phyloP scores from a whole-genome alignment of 306 rosid species.

The Inga laurina region DNA sequence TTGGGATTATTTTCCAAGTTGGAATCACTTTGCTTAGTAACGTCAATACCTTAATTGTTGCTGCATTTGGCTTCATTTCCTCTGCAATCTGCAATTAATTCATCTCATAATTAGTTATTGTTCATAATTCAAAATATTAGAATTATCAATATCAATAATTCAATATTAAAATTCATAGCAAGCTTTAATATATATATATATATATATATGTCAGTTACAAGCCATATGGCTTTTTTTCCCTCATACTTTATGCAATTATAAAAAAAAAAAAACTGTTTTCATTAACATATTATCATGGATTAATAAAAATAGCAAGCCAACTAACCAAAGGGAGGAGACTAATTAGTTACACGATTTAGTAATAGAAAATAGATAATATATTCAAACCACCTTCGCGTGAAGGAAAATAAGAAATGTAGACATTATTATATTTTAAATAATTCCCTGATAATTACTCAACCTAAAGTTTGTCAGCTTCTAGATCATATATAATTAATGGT shows the following conservation, averaged over 20 bases:
- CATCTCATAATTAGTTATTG: neutral
- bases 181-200: no score
- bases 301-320: neutral
- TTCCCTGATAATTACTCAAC: neutral
- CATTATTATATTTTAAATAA: neutral
- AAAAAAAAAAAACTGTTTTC: no score
- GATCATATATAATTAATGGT: neutral
- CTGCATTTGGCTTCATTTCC: constrained; percentile 48
- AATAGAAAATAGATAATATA: no score
- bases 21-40: constrained; percentile 54
- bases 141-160: neutral
- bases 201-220: neutral
- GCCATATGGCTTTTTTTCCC: neutral
- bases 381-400: neutral
- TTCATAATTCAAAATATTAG: neutral
- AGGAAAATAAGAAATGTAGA: neutral
- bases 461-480: neutral
- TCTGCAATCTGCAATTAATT: constrained; percentile 51
- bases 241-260: no score
- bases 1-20: constrained; percentile 64
- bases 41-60: constrained; percentile 40
- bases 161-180: neutral
- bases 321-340: neutral
- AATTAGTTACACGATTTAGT: no score
- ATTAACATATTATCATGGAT: neutral